These are phyloP conservation scores for Backusella luteola DNA, from an alignment of 192 early-diverging fungal genomes.

Conservation along the genomic window DNA sequence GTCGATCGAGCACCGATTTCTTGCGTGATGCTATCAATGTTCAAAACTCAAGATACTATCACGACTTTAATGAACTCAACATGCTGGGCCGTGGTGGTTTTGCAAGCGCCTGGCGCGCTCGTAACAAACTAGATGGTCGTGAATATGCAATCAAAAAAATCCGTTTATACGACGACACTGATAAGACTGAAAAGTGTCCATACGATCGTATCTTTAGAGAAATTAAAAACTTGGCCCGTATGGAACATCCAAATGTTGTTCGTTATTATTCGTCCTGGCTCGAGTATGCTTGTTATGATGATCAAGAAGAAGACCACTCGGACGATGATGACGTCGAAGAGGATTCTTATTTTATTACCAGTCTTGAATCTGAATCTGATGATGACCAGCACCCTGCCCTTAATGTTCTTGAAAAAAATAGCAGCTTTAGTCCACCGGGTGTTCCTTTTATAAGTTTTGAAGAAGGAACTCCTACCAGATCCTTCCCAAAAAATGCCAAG, in stretches of 20 bases:
- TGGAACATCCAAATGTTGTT: conserved; percentile 89
- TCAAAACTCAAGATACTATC: conserved; percentile 68
- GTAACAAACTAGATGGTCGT: conserved; percentile 85
- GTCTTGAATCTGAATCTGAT: conserved; percentile 10
- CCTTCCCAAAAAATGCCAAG: background rate
- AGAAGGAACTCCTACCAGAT: background rate
- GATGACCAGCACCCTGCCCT: conserved; percentile 19
- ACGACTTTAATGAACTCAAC: conserved; percentile 79
- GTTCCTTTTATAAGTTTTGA: background rate
- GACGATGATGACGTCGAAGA: conserved; percentile 27
- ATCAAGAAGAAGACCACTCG: conserved; percentile 28
- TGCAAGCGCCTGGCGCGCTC: conserved; percentile 77
- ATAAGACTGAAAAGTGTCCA: conserved; percentile 31
- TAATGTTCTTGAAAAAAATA: background rate
- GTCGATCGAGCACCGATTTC: background rate
- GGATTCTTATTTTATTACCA: conserved; percentile 11
- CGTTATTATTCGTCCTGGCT: conserved; percentile 93
- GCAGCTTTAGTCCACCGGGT: background rate
- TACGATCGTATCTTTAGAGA: conserved; percentile 81
- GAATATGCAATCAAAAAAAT: conserved; percentile 93
- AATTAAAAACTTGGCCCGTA: conserved; percentile 84
- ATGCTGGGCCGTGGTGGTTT: conserved; percentile 90
- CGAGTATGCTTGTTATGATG: conserved; percentile 48
- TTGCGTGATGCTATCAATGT: conserved; percentile 34
- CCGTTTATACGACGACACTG: conserved; percentile 44